Evolutionary conservation across 2,329 filamentous ascomycete genomes (phyloP).

Genomic region (Drechslerella dactyloides): DNA sequence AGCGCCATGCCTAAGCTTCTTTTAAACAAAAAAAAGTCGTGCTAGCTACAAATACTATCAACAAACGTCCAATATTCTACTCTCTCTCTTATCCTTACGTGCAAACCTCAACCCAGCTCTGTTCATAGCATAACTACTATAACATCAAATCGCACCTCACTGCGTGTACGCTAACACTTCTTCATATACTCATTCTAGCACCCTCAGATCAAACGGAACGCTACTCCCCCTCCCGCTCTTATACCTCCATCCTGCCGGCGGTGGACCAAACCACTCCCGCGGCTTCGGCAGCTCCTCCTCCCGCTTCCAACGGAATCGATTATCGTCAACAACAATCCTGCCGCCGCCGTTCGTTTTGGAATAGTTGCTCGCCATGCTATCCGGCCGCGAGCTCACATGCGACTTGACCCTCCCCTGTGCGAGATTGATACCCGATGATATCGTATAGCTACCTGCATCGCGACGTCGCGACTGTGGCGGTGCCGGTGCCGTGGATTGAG

Average conservation of each 20-base stretch:
- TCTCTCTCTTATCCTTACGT: background rate
- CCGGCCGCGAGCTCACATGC: constrained; percentile 33
- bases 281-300: constrained; percentile 84
- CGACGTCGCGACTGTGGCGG: constrained; percentile 57
- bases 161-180: background rate
- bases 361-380: constrained; percentile 32
- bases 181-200: constrained; percentile 58
- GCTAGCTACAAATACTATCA: background rate
- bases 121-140: background rate
- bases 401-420: constrained; percentile 39
- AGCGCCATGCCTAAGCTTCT: no score
- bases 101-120: background rate
- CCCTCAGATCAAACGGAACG: constrained; percentile 82
- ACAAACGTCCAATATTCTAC: background rate
- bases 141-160: no score
- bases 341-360: constrained; percentile 52
- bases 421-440: constrained; percentile 53
- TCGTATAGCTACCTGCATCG: constrained; percentile 57
- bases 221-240: constrained; percentile 90
- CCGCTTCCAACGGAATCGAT: constrained; percentile 83
- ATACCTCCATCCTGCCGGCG: constrained; percentile 72
- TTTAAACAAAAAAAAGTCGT: no score
- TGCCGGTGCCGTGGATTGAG: constrained; percentile 57
- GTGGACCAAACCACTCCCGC: constrained; percentile 71
- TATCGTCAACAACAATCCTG: constrained; percentile 72